Evolutionary conservation across 2,329 filamentous ascomycete species (phyloP), one percentile per base, ranked within the genome.

Genomic region (Cercospora sp.): DNA sequence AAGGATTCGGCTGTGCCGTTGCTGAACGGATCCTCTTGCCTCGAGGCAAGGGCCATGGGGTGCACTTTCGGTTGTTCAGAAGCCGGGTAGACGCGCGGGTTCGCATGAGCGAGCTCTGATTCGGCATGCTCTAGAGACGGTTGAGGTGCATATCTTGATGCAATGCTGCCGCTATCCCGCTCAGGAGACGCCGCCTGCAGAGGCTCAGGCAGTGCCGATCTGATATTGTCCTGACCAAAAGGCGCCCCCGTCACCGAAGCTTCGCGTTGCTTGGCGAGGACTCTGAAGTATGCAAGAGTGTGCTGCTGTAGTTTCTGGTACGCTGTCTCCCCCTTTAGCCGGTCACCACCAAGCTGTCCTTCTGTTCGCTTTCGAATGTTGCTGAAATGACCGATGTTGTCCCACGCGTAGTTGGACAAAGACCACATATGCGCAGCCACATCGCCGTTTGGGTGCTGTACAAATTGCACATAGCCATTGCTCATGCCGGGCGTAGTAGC

Each of bases 401-500:
- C 75, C 83, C 83, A 84, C 48, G 80, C 75, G 57, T 76, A 82
- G 3, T 78, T 74, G 0, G 66, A 63, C 0, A 68, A 66, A 6
- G 79, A 81, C 83, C 83, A 84, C 67, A 83, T 80, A 63, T 84
- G 82, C 1, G 82, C 82, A 28, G 80, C 80, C 4, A 84, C 77
- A 65, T 84, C 81, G 58, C 81, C 78, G 67, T 83, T 84, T 0
- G 82, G 81, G 69, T 84, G 82, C 60, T 81, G 78, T 33, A 82
- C 79, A 73, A 84, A 84, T 13, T 80, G 76, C 18, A 84, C 74
- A 67, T 83, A 78, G 8, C 82, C 82, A 60, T 83, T 76, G 30
- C 77, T 75, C 20, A 68, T 67, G 28, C 80, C 80, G 16, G 68
- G 63, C 26, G 69, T 75, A 23, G 72, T 64, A 5, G 76, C 74